phyloP scores from a whole-genome alignment of 2,329 filamentous ascomycete genomes.

The Leptographium wingfieldii region DNA sequence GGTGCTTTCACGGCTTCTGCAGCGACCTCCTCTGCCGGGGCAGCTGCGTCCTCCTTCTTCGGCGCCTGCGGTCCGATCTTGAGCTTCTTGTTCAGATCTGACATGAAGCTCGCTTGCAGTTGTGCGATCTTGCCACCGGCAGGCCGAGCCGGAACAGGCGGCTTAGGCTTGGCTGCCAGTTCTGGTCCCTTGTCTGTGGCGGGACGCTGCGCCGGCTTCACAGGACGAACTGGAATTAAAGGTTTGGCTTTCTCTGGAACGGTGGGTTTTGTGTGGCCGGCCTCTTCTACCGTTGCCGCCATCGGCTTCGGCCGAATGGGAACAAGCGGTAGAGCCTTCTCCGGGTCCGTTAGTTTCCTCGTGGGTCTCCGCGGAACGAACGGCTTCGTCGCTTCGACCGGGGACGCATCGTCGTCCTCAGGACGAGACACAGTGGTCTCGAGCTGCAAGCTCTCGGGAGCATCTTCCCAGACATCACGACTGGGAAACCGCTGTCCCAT shows the following conservation, averaged over 20 bases:
- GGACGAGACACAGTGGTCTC: slow-evolving; percentile 58
- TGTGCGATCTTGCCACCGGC: slow-evolving; percentile 79
- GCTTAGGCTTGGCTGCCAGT: slow-evolving; percentile 57
- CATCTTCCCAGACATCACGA: slow-evolving; percentile 89
- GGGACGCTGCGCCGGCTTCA: slow-evolving; percentile 28
- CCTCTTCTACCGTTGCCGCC: not conserved
- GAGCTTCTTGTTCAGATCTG: slow-evolving; percentile 80
- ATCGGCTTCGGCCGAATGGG: slow-evolving; percentile 44
- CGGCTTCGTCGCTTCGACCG: slow-evolving; percentile 39
- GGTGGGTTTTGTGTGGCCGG: slow-evolving; percentile 22
- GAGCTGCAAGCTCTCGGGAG: slow-evolving; percentile 68
- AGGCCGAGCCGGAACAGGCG: slow-evolving; percentile 66
- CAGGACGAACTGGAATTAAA: slow-evolving; percentile 46
- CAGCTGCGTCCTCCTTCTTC: slow-evolving; percentile 51
- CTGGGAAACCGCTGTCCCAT: slow-evolving; percentile 68
- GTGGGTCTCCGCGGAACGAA: slow-evolving; percentile 43
- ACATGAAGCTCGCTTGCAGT: slow-evolving; percentile 83
- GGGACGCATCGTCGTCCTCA: slow-evolving; percentile 36
- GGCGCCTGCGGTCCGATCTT: slow-evolving; percentile 71
- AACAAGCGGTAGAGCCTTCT: slow-evolving; percentile 28
- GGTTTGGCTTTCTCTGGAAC: slow-evolving; percentile 46
- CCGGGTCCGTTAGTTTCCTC: slow-evolving; percentile 27
- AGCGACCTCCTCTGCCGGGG: slow-evolving; percentile 37
- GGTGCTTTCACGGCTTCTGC: slow-evolving; percentile 60
- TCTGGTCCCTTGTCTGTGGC: slow-evolving; percentile 27